phyloP scores from a whole-genome alignment of 768 basidiomycete genomes.

The Auricularia sp. region DNA sequence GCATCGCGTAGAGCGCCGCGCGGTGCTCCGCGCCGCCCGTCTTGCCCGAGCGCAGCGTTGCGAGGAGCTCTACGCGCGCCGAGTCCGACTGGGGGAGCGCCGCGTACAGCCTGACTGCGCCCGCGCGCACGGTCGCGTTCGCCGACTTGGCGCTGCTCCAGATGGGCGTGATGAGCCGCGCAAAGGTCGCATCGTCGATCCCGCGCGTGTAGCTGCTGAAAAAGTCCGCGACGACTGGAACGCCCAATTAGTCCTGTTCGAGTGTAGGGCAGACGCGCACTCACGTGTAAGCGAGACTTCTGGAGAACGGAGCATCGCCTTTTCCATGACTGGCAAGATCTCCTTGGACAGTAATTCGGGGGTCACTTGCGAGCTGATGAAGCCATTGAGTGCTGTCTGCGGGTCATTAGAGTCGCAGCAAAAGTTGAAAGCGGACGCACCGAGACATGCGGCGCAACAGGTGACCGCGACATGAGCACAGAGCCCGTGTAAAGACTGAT shows the following conservation, averaged over 20 bases:
- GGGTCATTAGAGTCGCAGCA: neutral
- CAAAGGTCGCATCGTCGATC: conserved; percentile 38
- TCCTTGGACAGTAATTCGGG: conserved; percentile 39
- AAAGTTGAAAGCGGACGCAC: conserved; percentile 28
- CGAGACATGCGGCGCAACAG: conserved; percentile 46
- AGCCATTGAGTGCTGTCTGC: conserved; percentile 49
- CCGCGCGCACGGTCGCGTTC: conserved; percentile 48
- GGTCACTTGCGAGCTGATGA: conserved; percentile 43
- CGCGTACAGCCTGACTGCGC: conserved; percentile 49
- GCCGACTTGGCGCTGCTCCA: conserved; percentile 67
- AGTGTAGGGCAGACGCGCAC: conserved; percentile 13
- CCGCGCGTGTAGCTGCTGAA: conserved; percentile 42
- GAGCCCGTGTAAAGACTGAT: conserved; percentile 46
- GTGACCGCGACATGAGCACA: conserved; percentile 57
- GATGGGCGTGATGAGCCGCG: conserved; percentile 44
- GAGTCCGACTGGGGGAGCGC: conserved; percentile 30
- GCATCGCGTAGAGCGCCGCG: conserved; percentile 68
- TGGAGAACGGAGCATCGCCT: conserved; percentile 70
- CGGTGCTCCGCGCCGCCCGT: conserved; percentile 83
- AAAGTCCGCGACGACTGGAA: conserved; percentile 46
- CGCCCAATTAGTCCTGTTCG: conserved; percentile 5
- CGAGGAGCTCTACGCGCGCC: conserved; percentile 55
- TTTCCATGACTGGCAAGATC: conserved; percentile 68
- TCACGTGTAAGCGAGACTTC: conserved; percentile 61
- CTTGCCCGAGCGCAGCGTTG: conserved; percentile 74